These are phyloP conservation scores for Fusarium sp. DNA, from an alignment of 2,329 filamentous ascomycete genomes.

Conservation along the genomic window DNA sequence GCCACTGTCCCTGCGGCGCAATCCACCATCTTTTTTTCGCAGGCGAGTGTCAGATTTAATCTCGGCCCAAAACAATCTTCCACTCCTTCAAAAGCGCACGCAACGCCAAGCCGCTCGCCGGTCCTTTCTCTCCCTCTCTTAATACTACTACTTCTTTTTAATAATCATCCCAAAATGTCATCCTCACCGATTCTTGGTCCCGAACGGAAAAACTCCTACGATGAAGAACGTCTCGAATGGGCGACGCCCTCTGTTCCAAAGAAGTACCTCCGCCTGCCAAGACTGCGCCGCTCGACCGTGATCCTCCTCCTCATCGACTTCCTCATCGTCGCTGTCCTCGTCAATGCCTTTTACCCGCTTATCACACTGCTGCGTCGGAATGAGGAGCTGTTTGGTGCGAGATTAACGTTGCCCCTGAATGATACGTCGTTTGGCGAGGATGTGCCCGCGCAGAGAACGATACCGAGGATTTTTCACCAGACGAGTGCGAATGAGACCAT, in stretches of 20 bases:
- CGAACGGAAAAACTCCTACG: conserved; percentile 27
- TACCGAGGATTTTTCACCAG: conserved; percentile 82
- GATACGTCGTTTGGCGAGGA: conserved; percentile 63
- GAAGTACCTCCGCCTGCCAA: conserved; percentile 36
- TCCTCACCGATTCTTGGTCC: conserved; percentile 22
- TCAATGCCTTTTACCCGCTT: conserved; percentile 76
- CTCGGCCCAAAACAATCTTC: conserved; percentile 1
- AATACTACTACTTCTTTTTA: not conserved
- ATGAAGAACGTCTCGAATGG: conserved; percentile 42
- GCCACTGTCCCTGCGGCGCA: not conserved
- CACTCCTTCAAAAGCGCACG: conserved; percentile 2
- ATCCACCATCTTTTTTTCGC: not conserved
- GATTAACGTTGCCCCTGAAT: conserved; percentile 59
- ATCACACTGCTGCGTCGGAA: conserved; percentile 70
- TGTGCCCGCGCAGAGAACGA: conserved; percentile 70
- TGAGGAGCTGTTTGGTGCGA: conserved; percentile 45
- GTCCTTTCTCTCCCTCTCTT: not conserved
- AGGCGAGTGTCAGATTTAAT: conserved; percentile 3
- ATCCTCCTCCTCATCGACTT: conserved; percentile 71
- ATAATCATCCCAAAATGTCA: conserved; percentile 3
- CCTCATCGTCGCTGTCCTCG: conserved; percentile 69
- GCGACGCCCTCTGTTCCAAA: conserved; percentile 32
- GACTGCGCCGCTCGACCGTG: conserved; percentile 52
- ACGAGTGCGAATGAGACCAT: conserved; percentile 77
- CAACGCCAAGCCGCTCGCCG: not conserved